Base-by-base conservation (phyloP, 306 rosid genomes). In the Myrica gale region DNA sequence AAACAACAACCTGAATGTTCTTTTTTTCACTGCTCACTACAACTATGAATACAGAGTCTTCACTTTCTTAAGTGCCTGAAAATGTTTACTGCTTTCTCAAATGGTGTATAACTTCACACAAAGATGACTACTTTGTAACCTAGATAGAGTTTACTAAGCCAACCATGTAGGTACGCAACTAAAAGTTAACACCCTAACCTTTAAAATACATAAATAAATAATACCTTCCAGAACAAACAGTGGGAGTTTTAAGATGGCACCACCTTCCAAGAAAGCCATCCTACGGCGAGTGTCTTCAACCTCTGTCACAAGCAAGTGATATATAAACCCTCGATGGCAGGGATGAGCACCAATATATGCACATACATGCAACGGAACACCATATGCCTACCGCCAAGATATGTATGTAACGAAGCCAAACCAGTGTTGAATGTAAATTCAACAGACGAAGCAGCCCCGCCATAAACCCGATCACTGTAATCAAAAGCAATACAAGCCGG, bases 211-310 rank as follows among this genome's bases (percentile, higher is more conserved):
- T 3, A 43, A 15, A 42, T 3, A 76, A 56, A 70, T 3, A 15
- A 23, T 78, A 92, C 99, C 99, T 89, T 85, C 85, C 4, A 95
- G 97, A 82, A 82, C 87, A 75, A 95, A 92, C 43, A 95, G 84
- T 11, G 97, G 97, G 75, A 95, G 81, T 81, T 74, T 89, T 74
- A 90, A 58, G 53, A 86, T 21, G 55, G 96, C 90, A 26, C 93
- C 97, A 1, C 89, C 91, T 45, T 95, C 99, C 85, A 95, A 80
- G 82, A 95, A 89, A 42, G 96, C 83, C 70, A 88, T 83, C 74
- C 93, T 85, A 77, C 83, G 88, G 77, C 88, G 97, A 8, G 99
- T 89, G 79, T 95, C 99, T 84, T 95, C 97, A 66, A 95, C 97
- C 77, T 92, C 99, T 95, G 81, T 75, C n/a, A 58, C 78, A 73